Conservation (phyloP, 129 eudicot species). For the Apium graveolens region DNA sequence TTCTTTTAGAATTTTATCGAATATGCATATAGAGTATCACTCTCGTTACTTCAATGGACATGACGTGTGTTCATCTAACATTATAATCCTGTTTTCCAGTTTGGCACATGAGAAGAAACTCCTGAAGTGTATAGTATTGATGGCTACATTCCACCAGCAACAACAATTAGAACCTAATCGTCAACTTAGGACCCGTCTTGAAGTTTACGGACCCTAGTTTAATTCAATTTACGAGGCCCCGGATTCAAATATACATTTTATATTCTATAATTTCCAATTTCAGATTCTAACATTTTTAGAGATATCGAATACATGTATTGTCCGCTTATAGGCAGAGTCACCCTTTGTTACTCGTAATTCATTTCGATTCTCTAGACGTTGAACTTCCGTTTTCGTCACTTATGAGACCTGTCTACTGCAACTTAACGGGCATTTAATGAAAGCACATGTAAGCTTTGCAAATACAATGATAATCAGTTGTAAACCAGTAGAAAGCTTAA, state of each 20-base stretch:
- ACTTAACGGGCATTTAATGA: background rate
- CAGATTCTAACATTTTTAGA: no score
- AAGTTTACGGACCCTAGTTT: no score
- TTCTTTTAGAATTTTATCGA: no score
- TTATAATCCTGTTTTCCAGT: background rate
- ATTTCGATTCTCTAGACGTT: background rate
- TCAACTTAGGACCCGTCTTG: background rate
- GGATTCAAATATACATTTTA: no score
- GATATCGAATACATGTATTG: no score
- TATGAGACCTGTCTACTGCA: background rate
- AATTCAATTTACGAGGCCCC: no score
- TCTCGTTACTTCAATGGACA: background rate
- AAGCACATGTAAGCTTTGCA: background rate
- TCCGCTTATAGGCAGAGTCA: no score
- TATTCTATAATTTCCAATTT: no score
- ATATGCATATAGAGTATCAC: no score
- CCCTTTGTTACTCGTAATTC: background rate
- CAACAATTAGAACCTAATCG: background rate
- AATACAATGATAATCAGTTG: background rate
- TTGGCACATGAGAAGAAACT: background rate
- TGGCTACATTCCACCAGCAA: background rate
- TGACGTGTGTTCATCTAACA: background rate
- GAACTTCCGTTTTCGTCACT: conserved; percentile 2
- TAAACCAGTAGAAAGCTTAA: background rate
- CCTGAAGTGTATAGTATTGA: background rate